Conservation (phyloP, 163 green algal species). For the Scenedesmus sp. region DNA sequence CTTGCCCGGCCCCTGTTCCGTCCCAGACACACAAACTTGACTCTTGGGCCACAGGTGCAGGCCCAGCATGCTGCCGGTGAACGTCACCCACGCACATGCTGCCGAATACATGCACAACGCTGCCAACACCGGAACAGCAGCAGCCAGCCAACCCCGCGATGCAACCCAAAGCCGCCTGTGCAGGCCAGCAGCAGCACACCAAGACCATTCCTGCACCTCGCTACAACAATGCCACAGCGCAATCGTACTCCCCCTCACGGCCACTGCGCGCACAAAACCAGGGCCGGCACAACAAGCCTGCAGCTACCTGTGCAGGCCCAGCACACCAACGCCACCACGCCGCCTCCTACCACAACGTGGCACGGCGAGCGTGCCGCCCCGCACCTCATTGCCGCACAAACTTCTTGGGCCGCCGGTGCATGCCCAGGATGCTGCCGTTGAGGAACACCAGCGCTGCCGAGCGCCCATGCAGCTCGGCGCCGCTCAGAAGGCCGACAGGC, state of each 20-base stretch:
- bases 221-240: too few relatives aligned
- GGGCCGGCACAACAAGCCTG: too few relatives aligned
- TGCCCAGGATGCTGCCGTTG: constrained; percentile 95
- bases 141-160: neutral
- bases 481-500: constrained; percentile 76
- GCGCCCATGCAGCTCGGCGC: constrained; percentile 66
- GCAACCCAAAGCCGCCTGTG: too few relatives aligned
- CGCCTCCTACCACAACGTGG: neutral
- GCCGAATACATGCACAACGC: too few relatives aligned
- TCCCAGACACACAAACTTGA: constrained; percentile 53
- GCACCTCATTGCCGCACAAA: constrained; percentile 75
- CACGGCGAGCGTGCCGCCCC: too few relatives aligned
- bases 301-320: constrained; percentile 93
- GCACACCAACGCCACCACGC: too few relatives aligned
- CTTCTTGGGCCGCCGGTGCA: constrained; percentile 82
- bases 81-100: neutral
- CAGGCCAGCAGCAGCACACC: too few relatives aligned
- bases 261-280: constrained; percentile 73
- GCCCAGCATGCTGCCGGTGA: constrained; percentile 97
- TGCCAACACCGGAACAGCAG: neutral
- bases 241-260: too few relatives aligned
- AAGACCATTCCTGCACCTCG: too few relatives aligned
- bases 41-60: constrained; percentile 81
- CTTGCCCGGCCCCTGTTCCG: too few relatives aligned
- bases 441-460: constrained; percentile 88